Percentiles rank a stretch among this genome's conserved stretches.
Evolutionary conservation across 306 rosid species (phyloP).

Genomic region (Cotoneaster glaucophyllus): DNA sequence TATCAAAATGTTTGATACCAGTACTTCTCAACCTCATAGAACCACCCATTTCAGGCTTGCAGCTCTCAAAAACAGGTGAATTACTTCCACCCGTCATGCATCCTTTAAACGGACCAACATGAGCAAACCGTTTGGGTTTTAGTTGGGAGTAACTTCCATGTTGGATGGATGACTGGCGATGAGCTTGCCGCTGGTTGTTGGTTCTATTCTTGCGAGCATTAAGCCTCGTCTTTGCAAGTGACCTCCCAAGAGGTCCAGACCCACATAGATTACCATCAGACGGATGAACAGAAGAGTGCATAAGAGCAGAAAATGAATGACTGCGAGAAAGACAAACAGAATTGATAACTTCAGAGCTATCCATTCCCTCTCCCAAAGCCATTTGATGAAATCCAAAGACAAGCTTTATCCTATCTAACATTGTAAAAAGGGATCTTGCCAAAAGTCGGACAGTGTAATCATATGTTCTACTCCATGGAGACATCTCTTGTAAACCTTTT

Average conservation of each 20-base stretch:
- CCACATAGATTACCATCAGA: slow-evolving; percentile 25
- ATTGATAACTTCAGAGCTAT: slow-evolving; percentile 7
- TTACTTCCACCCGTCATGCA: slow-evolving; percentile 34
- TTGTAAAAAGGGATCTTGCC: slow-evolving; percentile 69
- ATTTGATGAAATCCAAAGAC: slow-evolving; percentile 41
- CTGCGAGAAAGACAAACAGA: slow-evolving; percentile 25
- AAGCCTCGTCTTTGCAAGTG: slow-evolving; percentile 17
- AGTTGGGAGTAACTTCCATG: slow-evolving; percentile 28
- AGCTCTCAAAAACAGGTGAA: slow-evolving; percentile 33
- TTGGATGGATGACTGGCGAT: slow-evolving; percentile 13
- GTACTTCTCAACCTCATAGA: slow-evolving; percentile 43
- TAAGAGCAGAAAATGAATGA: slow-evolving; percentile 25
- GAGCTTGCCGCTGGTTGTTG: slow-evolving; percentile 16
- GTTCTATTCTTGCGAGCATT: slow-evolving; percentile 23
- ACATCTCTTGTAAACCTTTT: slow-evolving; percentile 41
- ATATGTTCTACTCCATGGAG: slow-evolving; percentile 73
- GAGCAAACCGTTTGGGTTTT: slow-evolving; percentile 25
- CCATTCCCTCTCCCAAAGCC: slow-evolving; percentile 10
- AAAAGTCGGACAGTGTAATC: slow-evolving; percentile 69
- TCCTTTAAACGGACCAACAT: slow-evolving; percentile 36
- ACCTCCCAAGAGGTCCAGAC: slow-evolving; percentile 30
- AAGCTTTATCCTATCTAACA: slow-evolving; percentile 58
- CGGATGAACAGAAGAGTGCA: slow-evolving; percentile 29
- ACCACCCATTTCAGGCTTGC: slow-evolving; percentile 37
- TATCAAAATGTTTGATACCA: slow-evolving; percentile 11